A percentile compares a stretch with the other conserved stretches of the same genome.
phyloP scores from a whole-genome alignment of 352 stramenopile species.

The Phytopythium helicoides region DNA sequence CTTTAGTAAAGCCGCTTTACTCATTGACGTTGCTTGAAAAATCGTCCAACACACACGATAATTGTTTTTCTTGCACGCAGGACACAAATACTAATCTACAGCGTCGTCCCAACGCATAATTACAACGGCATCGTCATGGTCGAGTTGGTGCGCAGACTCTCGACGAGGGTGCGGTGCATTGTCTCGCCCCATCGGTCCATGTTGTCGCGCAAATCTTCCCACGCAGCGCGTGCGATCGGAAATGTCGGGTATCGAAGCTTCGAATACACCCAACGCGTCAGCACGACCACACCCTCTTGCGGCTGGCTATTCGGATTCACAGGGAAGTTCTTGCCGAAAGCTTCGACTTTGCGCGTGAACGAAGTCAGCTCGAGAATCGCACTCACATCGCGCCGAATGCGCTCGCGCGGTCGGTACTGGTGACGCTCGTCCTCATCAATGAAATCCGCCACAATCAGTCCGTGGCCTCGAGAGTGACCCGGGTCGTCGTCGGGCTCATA shows the following conservation, averaged over 20 bases:
- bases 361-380: slow-evolving; percentile 15
- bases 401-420: slow-evolving; percentile 20
- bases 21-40: no score
- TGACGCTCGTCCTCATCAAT: slow-evolving; percentile 27
- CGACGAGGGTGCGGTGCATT: slow-evolving; percentile 10
- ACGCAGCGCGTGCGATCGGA: slow-evolving; percentile 14
- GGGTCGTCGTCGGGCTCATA: background rate
- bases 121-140: background rate
- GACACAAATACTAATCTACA: no score
- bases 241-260: slow-evolving; percentile 24
- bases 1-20: no score
- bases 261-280: slow-evolving; percentile 30
- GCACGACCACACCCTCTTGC: slow-evolving; percentile 27
- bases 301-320: slow-evolving; percentile 3
- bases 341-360: slow-evolving; percentile 16
- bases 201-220: slow-evolving; percentile 31
- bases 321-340: slow-evolving; percentile 2
- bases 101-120: background rate
- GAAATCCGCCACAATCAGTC: slow-evolving; percentile 15
- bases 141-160: slow-evolving; percentile 1
- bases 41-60: no score
- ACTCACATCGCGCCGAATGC: slow-evolving; percentile 22
- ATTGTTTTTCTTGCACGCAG: no score
- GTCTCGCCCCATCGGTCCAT: slow-evolving; percentile 31
- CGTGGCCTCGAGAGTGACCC: background rate